phyloP scores from a whole-genome alignment of 768 basidiomycete genomes.

The Tephrocybe rancida region DNA sequence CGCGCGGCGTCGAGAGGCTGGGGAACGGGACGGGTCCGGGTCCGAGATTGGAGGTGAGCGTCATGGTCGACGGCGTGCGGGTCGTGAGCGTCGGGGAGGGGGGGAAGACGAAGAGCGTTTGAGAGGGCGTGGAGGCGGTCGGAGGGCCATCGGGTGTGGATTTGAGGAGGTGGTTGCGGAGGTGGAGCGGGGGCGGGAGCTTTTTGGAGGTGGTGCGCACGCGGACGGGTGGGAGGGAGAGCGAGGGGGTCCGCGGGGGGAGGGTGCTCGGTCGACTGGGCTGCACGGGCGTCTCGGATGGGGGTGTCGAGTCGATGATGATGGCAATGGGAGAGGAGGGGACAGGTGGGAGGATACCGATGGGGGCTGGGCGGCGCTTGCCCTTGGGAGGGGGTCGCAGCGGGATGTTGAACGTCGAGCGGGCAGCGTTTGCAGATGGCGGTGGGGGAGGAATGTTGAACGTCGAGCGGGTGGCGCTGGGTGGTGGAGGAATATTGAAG shows the following conservation, averaged over 20 bases:
- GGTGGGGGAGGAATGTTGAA: constrained; percentile 54
- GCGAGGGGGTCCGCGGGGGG: constrained; percentile 19
- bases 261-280: constrained; percentile 13
- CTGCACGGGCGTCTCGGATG: constrained; percentile 12
- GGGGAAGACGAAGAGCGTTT: constrained; percentile 86
- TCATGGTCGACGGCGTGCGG: constrained; percentile 81
- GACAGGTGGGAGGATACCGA: constrained; percentile 67
- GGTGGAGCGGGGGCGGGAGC: constrained; percentile 60
- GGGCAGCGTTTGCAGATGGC: constrained; percentile 46
- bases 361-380: constrained; percentile 63
- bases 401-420: constrained; percentile 21
- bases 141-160: constrained; percentile 26
- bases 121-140: constrained; percentile 60
- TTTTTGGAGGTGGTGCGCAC: constrained; percentile 57
- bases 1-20: constrained; percentile 63
- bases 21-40: constrained; percentile 52
- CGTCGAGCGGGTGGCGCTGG: constrained; percentile 52
- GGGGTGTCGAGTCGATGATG: constrained; percentile 34
- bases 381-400: constrained; percentile 35
- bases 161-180: constrained; percentile 39
- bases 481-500: constrained; percentile 44
- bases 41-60: constrained; percentile 65
- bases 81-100: constrained; percentile 67
- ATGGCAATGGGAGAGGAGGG: constrained; percentile 72
- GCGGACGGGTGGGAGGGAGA: constrained; percentile 41